Percentiles rank a stretch among this genome's conserved stretches.
Evolutionary conservation across 176 grass and related monocot genomes (phyloP).

Genomic region (Musa troglodytarum): DNA sequence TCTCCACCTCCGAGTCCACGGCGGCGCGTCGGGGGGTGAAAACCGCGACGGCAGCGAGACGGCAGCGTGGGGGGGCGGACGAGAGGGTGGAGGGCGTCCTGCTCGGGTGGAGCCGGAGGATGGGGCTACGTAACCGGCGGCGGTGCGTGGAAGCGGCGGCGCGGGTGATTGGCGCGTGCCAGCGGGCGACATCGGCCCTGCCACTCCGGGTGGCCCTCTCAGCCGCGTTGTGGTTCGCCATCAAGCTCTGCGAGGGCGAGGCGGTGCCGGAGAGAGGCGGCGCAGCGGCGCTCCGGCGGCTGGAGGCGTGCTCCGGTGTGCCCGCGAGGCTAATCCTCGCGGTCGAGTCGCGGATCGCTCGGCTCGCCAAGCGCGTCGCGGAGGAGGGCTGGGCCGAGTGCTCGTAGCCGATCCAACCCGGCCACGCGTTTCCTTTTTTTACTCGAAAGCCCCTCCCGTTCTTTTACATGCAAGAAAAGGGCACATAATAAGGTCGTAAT

Average conservation of each 20-base stretch:
- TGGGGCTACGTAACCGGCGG: neutral
- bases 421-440: neutral
- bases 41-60: neutral
- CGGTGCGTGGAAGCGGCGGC: constrained; percentile 1
- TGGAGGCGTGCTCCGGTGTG: constrained; percentile 17
- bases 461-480: neutral
- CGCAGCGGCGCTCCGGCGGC: neutral
- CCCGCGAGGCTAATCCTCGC: constrained; percentile 11
- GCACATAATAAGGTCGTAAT: no score
- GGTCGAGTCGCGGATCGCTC: constrained; percentile 6
- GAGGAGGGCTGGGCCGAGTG: constrained; percentile 21
- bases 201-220: constrained; percentile 1
- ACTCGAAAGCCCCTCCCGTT: neutral
- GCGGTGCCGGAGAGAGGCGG: neutral
- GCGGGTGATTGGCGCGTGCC: neutral
- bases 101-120: constrained; percentile 3
- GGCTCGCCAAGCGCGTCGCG: neutral
- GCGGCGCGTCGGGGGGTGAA: neutral
- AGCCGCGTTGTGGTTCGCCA: constrained; percentile 10
- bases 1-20: constrained; percentile 16
- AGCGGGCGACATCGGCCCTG: neutral
- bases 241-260: constrained; percentile 5
- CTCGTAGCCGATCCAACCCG: neutral
- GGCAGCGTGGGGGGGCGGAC: neutral
- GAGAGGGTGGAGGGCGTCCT: constrained; percentile 1